Conservation (phyloP, 108 stramenopile species). For the Parietichytrium sp. region DNA sequence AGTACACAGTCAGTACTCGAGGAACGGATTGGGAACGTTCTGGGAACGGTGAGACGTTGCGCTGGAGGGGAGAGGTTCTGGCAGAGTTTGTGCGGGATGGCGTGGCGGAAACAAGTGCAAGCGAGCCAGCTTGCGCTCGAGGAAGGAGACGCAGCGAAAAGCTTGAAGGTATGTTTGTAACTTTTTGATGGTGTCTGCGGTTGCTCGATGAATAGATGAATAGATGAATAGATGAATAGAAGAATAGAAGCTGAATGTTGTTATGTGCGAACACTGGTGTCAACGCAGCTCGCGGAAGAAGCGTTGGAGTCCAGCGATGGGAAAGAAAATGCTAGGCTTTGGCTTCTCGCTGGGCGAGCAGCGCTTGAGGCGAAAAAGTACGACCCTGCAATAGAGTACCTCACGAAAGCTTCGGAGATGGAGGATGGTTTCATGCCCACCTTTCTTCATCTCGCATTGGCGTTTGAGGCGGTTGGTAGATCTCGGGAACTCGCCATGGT, state of each 20-base stretch:
- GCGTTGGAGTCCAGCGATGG: background rate
- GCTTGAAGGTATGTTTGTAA: background rate
- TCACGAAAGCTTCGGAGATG: background rate
- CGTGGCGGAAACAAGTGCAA: too few relatives aligned
- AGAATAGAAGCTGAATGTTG: background rate
- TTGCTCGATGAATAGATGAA: background rate
- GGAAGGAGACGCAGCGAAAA: background rate
- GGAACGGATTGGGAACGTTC: too few relatives aligned
- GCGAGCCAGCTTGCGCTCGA: slow-evolving; percentile 10
- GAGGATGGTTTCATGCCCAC: background rate
- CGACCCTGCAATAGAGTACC: background rate
- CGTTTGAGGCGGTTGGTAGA: slow-evolving; percentile 10
- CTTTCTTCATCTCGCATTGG: background rate
- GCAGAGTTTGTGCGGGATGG: too few relatives aligned
- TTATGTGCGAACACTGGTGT: background rate
- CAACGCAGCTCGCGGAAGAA: background rate
- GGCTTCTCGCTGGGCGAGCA: background rate
- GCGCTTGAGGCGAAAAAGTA: background rate
- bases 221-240: background rate
- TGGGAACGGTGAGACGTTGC: too few relatives aligned
- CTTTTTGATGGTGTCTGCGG: background rate
- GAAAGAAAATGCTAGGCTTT: background rate
- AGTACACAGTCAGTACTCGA: too few relatives aligned
- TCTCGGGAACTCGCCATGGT: slow-evolving; percentile 35
- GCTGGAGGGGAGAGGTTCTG: too few relatives aligned